A percentile compares a stretch with the other conserved stretches of the same genome.
Evolutionary conservation across 1,284 basidiomycete genomes (phyloP).

Genomic region (Lignosus rhinocerotis): DNA sequence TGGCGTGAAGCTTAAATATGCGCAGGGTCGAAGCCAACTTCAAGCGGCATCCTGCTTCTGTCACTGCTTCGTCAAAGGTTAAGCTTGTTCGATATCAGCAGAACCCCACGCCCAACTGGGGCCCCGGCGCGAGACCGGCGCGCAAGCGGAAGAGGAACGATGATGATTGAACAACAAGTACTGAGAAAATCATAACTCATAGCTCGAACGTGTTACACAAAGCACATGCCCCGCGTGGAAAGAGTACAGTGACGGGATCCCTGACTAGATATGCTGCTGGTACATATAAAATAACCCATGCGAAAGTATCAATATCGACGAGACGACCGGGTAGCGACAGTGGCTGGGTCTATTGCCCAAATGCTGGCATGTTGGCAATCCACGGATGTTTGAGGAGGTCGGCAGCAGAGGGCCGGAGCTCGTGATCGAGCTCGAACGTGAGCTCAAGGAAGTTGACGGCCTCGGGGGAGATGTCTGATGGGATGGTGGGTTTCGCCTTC

Average conservation of each 20-base stretch:
- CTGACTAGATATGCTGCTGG: conserved; percentile 23
- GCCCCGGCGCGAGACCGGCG: conserved; percentile 71
- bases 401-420: conserved; percentile 78
- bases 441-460: conserved; percentile 82
- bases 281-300: conserved; percentile 21
- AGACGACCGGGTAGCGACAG: conserved; percentile 8
- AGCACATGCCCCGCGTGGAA: conserved; percentile 16
- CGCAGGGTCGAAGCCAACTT: conserved; percentile 72
- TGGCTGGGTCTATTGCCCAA: conserved; percentile 14
- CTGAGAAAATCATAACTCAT: conserved; percentile 9
- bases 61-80: conserved; percentile 58
- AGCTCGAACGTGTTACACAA: conserved; percentile 23
- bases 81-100: conserved; percentile 90
- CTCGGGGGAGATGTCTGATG: conserved; percentile 85
- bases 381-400: conserved; percentile 79
- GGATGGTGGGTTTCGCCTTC: conserved; percentile 75
- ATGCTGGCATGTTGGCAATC: conserved; percentile 41
- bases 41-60: conserved; percentile 65
- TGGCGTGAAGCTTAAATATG: background rate
- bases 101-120: conserved; percentile 93
- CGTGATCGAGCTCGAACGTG: conserved; percentile 86
- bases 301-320: background rate
- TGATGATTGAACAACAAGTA: conserved; percentile 27
- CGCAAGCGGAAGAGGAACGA: conserved; percentile 50
- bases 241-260: conserved; percentile 16